Percentiles rank a stretch among this genome's conserved stretches.
Conservation (phyloP, 2,329 filamentous ascomycete species). For the Rutstroemia sp. region DNA sequence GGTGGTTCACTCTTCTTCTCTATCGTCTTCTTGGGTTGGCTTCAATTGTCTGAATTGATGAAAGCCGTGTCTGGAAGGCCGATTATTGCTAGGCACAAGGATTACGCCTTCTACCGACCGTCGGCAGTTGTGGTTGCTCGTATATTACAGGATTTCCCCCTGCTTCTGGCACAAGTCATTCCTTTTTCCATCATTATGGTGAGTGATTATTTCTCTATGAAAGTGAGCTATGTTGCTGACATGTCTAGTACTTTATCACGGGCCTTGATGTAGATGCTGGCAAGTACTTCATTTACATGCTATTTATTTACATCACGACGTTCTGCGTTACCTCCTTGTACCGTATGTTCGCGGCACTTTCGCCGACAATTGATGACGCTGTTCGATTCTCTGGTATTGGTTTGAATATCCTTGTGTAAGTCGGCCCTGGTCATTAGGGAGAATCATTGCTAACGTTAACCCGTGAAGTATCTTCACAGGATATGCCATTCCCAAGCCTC, state of each 20-base stretch:
- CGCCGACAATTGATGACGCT: conserved; percentile 57
- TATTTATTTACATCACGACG: conserved; percentile 57
- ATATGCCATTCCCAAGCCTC: conserved; percentile 60
- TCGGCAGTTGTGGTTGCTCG: conserved; percentile 58
- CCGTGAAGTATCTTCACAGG: conserved; percentile 46
- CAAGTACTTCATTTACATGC: conserved; percentile 59
- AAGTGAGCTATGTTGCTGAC: background rate
- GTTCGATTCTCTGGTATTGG: conserved; percentile 57
- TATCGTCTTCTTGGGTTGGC: conserved; percentile 59
- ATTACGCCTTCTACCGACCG: conserved; percentile 64
- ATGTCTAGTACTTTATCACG: conserved; percentile 50
- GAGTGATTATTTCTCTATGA: background rate
- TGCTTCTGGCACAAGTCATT: conserved; percentile 49
- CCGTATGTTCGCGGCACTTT: conserved; percentile 59
- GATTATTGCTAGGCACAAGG: conserved; percentile 60
- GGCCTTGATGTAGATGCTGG: conserved; percentile 49
- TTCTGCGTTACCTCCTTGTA: conserved; percentile 57
- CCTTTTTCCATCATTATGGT: conserved; percentile 48
- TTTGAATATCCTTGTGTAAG: conserved; percentile 48
- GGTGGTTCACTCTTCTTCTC: conserved; percentile 60
- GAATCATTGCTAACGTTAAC: background rate
- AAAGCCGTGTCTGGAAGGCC: conserved; percentile 64
- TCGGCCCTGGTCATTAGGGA: background rate
- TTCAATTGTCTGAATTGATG: conserved; percentile 73
- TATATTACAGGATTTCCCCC: conserved; percentile 54